A percentile compares a stretch with the other conserved stretches of the same genome.
phyloP scores from a whole-genome alignment of 164 flowering plant species.

The Macadamia tetraphylla region DNA sequence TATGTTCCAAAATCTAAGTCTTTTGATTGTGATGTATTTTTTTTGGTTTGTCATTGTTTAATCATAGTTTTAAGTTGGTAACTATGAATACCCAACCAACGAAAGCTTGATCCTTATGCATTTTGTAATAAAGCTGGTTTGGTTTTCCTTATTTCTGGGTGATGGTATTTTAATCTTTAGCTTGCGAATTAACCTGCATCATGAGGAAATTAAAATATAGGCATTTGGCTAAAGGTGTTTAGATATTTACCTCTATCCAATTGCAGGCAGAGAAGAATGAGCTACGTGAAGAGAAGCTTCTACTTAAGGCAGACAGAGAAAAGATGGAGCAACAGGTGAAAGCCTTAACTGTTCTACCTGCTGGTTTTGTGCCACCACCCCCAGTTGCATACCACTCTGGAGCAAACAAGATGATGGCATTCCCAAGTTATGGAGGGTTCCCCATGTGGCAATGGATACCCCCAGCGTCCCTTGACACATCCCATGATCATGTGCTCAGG shows the following conservation, averaged over 20 bases:
- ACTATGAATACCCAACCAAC: no score
- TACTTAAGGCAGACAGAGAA: constrained; percentile 51
- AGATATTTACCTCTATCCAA: not conserved
- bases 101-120: no score
- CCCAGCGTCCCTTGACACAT: constrained; percentile 50
- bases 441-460: constrained; percentile 86
- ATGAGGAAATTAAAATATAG: not conserved
- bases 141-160: no score
- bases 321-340: constrained; percentile 65
- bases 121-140: no score
- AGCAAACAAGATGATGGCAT: constrained; percentile 54
- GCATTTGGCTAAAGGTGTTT: not conserved
- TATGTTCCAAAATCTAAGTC: no score
- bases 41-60: no score
- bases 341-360: constrained; percentile 27
- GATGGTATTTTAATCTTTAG: no score
- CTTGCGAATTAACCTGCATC: no score
- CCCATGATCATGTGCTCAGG: constrained; percentile 71
- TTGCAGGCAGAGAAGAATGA: constrained; percentile 25
- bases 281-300: constrained; percentile 22
- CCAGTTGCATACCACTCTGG: constrained; percentile 46
- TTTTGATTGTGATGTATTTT: no score
- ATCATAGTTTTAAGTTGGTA: no score
- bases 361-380: constrained; percentile 47
- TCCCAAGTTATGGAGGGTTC: constrained; percentile 51